A percentile compares a stretch with the other conserved stretches of the same genome.
Conservation (phyloP, 2,329 filamentous ascomycete genomes). For the Diaporthe sp. region DNA sequence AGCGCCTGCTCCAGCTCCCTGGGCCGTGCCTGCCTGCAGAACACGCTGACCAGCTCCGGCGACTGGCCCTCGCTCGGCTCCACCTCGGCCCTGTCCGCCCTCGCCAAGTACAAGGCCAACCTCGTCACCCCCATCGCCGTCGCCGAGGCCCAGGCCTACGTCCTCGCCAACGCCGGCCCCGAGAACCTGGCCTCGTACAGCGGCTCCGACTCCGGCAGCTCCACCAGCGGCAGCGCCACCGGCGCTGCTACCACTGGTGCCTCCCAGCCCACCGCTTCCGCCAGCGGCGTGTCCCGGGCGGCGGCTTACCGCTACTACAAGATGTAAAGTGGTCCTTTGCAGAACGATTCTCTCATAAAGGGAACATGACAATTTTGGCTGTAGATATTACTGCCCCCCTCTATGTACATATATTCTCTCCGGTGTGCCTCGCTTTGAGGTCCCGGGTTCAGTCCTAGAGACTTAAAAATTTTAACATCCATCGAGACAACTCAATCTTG, state of each 20-base stretch:
- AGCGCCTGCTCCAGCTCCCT: conserved; percentile 59
- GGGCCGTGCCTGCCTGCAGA: conserved; percentile 65
- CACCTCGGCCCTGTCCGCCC: conserved; percentile 33
- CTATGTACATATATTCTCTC: conserved; percentile 18
- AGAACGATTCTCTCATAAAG: conserved; percentile 13
- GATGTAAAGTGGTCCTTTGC: conserved; percentile 6
- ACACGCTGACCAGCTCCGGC: conserved; percentile 50
- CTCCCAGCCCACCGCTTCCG: not conserved
- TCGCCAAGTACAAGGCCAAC: conserved; percentile 37
- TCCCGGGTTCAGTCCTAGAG: conserved; percentile 3
- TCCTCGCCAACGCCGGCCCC: conserved; percentile 36
- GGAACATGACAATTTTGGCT: conserved; percentile 25
- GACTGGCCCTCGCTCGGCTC: conserved; percentile 41
- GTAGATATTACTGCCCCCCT: conserved; percentile 30
- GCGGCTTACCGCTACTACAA: conserved; percentile 24
- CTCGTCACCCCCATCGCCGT: conserved; percentile 37
- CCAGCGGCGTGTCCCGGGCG: not conserved
- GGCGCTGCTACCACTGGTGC: not conserved
- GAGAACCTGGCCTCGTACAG: conserved; percentile 31
- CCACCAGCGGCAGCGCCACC: not conserved
- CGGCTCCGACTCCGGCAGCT: conserved; percentile 8
- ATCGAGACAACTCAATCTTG: not conserved
- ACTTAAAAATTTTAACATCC: conserved; percentile 4
- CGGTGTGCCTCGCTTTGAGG: not conserved
- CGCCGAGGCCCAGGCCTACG: conserved; percentile 31